Conservation (phyloP, 345 rosid species). For the Laguncularia racemosa region DNA sequence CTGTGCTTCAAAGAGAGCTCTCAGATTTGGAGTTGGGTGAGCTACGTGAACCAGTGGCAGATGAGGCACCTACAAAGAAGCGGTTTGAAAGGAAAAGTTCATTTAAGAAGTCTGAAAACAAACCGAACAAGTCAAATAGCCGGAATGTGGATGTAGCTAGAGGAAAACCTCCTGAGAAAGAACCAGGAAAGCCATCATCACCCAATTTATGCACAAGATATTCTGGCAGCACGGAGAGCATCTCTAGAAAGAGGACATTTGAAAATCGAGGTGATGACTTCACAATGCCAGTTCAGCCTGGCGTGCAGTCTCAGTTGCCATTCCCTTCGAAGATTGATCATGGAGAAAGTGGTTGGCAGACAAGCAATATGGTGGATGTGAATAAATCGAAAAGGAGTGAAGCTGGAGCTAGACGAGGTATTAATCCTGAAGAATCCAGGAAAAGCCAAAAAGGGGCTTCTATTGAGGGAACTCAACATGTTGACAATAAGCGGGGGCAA, state of each 20-base stretch:
- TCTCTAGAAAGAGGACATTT: slow-evolving; percentile 32
- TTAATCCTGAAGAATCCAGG: slow-evolving; percentile 51
- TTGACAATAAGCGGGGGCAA: slow-evolving; percentile 46
- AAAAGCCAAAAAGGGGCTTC: slow-evolving; percentile 54
- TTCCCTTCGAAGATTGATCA: slow-evolving; percentile 30
- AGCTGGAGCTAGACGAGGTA: slow-evolving; percentile 33
- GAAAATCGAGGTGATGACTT: slow-evolving; percentile 46
- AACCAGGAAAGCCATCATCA: slow-evolving; percentile 45
- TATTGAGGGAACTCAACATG: slow-evolving; percentile 24
- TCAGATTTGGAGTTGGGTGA: slow-evolving; percentile 94
- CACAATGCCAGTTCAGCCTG: slow-evolving; percentile 31
- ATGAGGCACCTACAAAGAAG: slow-evolving; percentile 42
- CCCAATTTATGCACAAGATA: slow-evolving; percentile 29
- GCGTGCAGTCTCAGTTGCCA: slow-evolving; percentile 42
- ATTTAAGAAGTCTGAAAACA: slow-evolving; percentile 45
- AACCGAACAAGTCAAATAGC: slow-evolving; percentile 49
- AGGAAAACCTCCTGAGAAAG: slow-evolving; percentile 54
- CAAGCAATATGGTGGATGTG: slow-evolving; percentile 34
- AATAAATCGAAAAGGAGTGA: slow-evolving; percentile 50
- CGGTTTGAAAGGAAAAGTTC: slow-evolving; percentile 58
- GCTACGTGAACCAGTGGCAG: slow-evolving; percentile 61
- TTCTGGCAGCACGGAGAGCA: slow-evolving; percentile 1
- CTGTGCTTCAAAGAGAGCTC: slow-evolving; percentile 59
- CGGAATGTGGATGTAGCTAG: slow-evolving; percentile 38
- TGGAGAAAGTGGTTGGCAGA: slow-evolving; percentile 37